A percentile compares a stretch with the other conserved stretches of the same genome.
phyloP scores from a whole-genome alignment of 2,329 filamentous ascomycete species.

The Fusarium sp. region DNA sequence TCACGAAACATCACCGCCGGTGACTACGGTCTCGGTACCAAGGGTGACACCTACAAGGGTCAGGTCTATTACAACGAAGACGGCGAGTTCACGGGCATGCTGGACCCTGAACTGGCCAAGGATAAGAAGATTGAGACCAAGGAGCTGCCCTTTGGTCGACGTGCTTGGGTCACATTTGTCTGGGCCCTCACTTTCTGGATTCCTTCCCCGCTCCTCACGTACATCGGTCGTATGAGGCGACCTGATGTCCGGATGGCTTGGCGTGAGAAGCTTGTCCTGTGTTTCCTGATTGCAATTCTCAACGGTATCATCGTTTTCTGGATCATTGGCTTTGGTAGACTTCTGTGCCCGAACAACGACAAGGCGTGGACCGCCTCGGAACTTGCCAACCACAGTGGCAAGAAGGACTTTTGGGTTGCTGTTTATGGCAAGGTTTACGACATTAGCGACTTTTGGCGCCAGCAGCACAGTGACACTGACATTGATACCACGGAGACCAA shows the following conservation, averaged over 20 bases:
- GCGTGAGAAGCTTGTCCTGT: slow-evolving; percentile 92
- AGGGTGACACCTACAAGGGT: slow-evolving; percentile 82
- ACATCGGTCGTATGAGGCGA: slow-evolving; percentile 92
- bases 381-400: slow-evolving; percentile 76
- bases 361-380: slow-evolving; percentile 86
- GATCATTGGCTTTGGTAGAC: slow-evolving; percentile 85
- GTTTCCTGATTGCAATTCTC: slow-evolving; percentile 82
- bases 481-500: slow-evolving; percentile 69
- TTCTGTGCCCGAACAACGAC: slow-evolving; percentile 91
- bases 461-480: slow-evolving; percentile 81
- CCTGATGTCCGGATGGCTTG: slow-evolving; percentile 97
- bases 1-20: slow-evolving; percentile 71
- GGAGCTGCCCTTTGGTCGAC: slow-evolving; percentile 71
- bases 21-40: slow-evolving; percentile 89
- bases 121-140: slow-evolving; percentile 81
- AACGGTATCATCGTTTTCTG: slow-evolving; percentile 90
- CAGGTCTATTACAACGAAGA: slow-evolving; percentile 80
- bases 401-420: slow-evolving; percentile 86
- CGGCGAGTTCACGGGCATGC: slow-evolving; percentile 73
- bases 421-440: slow-evolving; percentile 93
- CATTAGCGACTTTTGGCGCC: slow-evolving; percentile 86
- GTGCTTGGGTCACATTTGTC: slow-evolving; percentile 83
- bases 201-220: slow-evolving; percentile 84
- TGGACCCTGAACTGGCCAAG: slow-evolving; percentile 83
- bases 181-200: slow-evolving; percentile 96